Conservation (phyloP, 805 yeast species). For the Wickerhamiella cacticola region DNA sequence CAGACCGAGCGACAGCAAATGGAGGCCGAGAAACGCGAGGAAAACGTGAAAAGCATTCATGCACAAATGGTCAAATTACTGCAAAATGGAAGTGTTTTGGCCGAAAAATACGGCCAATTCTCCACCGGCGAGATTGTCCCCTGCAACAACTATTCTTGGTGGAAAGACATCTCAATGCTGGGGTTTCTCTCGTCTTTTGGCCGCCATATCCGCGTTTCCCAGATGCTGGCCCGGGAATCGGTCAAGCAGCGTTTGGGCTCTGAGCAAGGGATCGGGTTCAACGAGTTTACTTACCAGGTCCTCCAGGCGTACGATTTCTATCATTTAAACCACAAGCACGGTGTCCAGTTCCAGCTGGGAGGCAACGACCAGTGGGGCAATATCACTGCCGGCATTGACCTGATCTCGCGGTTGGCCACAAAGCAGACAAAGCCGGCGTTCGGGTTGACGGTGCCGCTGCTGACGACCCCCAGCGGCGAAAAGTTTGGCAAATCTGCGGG, state of each 20-base stretch:
- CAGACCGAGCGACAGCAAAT: conserved; percentile 56
- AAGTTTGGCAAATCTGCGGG: conserved; percentile 97
- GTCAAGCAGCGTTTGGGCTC: conserved; percentile 61
- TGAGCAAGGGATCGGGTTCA: conserved; percentile 74
- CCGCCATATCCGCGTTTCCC: conserved; percentile 60
- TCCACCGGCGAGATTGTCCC: conserved; percentile 33
- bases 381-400: conserved; percentile 88
- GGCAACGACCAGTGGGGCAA: conserved; percentile 99
- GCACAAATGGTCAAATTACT: conserved; percentile 53
- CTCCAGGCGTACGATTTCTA: conserved; percentile 90
- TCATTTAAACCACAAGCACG: conserved; percentile 49
- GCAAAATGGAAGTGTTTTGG: conserved; percentile 48
- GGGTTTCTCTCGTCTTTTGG: conserved; percentile 72
- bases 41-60: conserved; percentile 49
- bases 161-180: conserved; percentile 64
- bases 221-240: conserved; percentile 83
- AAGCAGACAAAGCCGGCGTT: background rate
- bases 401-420: conserved; percentile 44
- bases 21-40: conserved; percentile 38
- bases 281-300: conserved; percentile 87
- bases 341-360: conserved; percentile 68
- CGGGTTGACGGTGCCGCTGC: conserved; percentile 80
- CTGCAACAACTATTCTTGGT: conserved; percentile 72
- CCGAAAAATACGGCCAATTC: conserved; percentile 36
- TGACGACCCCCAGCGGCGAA: conserved; percentile 79